These are phyloP conservation scores for Chaetomium fimeti DNA, from an alignment of 495 filamentous ascomycete genomes.

Conservation along the genomic window DNA sequence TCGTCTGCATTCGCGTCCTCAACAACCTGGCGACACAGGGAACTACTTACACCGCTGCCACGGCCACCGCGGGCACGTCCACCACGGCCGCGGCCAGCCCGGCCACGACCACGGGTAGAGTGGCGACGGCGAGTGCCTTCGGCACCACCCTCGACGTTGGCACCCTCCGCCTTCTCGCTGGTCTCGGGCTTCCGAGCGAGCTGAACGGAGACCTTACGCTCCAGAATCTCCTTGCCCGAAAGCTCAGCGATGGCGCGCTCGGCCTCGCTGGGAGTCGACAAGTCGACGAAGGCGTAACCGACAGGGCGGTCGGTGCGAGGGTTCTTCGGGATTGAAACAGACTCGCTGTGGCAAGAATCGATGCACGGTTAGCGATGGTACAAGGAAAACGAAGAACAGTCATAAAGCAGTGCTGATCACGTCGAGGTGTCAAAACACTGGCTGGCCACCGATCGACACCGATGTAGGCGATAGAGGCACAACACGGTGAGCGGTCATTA, in stretches of 20 bases:
- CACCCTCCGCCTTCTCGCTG: conserved; percentile 70
- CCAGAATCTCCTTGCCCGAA: conserved; percentile 92
- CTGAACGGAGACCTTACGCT: conserved; percentile 98
- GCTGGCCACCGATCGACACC: background rate
- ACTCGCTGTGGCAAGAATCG: conserved; percentile 64
- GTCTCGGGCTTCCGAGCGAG: conserved; percentile 95
- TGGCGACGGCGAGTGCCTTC: conserved; percentile 77
- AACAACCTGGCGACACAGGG: background rate
- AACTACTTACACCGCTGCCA: conserved; percentile 59
- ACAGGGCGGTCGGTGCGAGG: conserved; percentile 97
- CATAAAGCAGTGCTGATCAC: background rate
- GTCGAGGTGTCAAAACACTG: background rate
- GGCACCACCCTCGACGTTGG: conserved; percentile 60
- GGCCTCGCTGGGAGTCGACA: conserved; percentile 89
- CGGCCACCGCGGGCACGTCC: conserved; percentile 73
- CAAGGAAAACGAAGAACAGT: background rate
- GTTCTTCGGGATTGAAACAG: conserved; percentile 97
- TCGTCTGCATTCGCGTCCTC: background rate
- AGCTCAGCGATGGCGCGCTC: conserved; percentile 91
- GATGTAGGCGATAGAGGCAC: too few species aligned
- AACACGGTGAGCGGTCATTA: background rate
- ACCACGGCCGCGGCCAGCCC: conserved; percentile 69
- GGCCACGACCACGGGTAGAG: conserved; percentile 66
- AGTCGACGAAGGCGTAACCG: conserved; percentile 97
- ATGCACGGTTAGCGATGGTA: conserved; percentile 28